These are phyloP conservation scores for Blakeslea trispora DNA, from an alignment of 371 early-diverging fungal species.

Conservation along the genomic window DNA sequence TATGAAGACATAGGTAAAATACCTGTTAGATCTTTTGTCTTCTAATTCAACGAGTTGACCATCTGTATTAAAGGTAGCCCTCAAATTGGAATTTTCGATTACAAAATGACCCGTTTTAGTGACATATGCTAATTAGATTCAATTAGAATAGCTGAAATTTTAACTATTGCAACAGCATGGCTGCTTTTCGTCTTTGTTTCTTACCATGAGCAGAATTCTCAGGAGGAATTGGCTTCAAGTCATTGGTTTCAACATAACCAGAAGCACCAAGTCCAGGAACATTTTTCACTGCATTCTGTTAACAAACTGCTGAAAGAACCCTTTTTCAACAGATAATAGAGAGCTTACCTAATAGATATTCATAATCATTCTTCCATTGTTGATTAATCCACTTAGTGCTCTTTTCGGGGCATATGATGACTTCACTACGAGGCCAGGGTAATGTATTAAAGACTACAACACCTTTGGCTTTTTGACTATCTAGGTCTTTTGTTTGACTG, in stretches of 20 bases:
- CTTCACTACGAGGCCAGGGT: conserved; percentile 74
- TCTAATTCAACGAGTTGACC: conserved; percentile 72
- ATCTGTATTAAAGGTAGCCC: conserved; percentile 65
- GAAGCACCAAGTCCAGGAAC: conserved; percentile 39
- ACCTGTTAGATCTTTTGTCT: conserved; percentile 60
- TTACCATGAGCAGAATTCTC: conserved; percentile 28
- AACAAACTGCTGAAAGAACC: no score
- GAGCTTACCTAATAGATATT: conserved; percentile 46
- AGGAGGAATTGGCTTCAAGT: conserved; percentile 9
- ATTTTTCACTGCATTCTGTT: conserved; percentile 24
- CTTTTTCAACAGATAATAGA: background rate
- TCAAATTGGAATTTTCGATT: conserved; percentile 73
- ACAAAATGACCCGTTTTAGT: conserved; percentile 43
- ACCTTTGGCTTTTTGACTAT: conserved; percentile 19
- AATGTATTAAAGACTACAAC: conserved; percentile 80
- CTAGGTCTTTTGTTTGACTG: background rate
- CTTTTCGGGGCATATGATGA: conserved; percentile 63
- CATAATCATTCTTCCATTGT: conserved; percentile 50
- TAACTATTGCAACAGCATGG: background rate
- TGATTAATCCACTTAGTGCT: conserved; percentile 33
- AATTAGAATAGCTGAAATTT: background rate
- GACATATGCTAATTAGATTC: conserved; percentile 28
- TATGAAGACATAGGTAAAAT: conserved; percentile 5
- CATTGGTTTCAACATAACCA: conserved; percentile 19
- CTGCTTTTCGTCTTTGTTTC: background rate